A percentile compares a stretch with the other conserved stretches of the same genome.
phyloP scores from a whole-genome alignment of 1,284 basidiomycete species.

The Ceratobasidium sp. region DNA sequence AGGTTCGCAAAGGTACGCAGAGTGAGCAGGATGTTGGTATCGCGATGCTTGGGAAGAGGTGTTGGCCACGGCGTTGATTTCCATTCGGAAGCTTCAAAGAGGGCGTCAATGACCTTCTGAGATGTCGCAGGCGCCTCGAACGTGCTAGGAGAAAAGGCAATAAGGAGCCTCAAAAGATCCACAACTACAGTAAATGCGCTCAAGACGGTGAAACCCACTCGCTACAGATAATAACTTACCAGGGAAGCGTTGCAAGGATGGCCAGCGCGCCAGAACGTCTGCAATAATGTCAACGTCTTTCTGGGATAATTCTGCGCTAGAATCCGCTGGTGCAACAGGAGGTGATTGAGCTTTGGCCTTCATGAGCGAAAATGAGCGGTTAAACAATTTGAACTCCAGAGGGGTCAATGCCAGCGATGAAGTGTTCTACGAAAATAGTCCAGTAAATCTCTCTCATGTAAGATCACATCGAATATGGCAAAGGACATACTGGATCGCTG shows the following conservation, averaged over 20 bases:
- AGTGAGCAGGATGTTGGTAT: slow-evolving; percentile 88
- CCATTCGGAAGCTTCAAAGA: slow-evolving; percentile 81
- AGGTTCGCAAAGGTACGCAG: slow-evolving; percentile 85
- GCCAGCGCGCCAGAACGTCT: slow-evolving; percentile 81
- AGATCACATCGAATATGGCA: not conserved
- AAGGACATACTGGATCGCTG: slow-evolving; percentile 56
- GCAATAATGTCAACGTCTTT: slow-evolving; percentile 72
- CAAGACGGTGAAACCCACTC: not conserved
- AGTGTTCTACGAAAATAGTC: slow-evolving; percentile 62
- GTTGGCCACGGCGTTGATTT: slow-evolving; percentile 60
- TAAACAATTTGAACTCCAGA: slow-evolving; percentile 70
- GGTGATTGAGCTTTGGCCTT: slow-evolving; percentile 57
- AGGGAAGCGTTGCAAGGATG: slow-evolving; percentile 82
- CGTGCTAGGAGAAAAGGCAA: slow-evolving; percentile 69
- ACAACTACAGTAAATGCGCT: slow-evolving; percentile 67
- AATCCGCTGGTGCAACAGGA: slow-evolving; percentile 50
- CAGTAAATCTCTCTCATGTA: slow-evolving; percentile 37
- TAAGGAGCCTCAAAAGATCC: slow-evolving; percentile 83
- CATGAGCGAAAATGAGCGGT: slow-evolving; percentile 75
- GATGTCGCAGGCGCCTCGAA: slow-evolving; percentile 61
- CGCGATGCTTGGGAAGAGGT: slow-evolving; percentile 72
- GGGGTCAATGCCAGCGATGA: slow-evolving; percentile 73
- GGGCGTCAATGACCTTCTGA: slow-evolving; percentile 65
- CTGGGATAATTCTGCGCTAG: slow-evolving; percentile 54
- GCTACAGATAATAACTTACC: slow-evolving; percentile 59